A percentile compares a stretch with the other conserved stretches of the same genome.
Conservation (phyloP, 2,329 filamentous ascomycete species). For the Sclerotinia spermophila region DNA sequence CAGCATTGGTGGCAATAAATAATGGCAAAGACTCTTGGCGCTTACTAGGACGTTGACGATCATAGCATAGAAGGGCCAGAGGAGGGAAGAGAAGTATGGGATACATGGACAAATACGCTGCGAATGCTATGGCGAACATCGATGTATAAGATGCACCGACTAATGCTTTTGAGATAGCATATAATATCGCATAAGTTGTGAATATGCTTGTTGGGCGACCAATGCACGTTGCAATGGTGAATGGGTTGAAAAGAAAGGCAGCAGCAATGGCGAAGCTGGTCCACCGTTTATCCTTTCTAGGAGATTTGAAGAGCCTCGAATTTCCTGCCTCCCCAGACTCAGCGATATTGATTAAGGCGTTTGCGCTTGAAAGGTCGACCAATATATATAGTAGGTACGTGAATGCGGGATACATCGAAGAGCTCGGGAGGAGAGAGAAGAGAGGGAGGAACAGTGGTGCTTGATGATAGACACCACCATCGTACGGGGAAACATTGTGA, state of each 20-base stretch:
- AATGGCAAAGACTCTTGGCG: conserved; percentile 38
- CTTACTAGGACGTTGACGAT: conserved; percentile 45
- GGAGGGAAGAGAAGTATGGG: conserved; percentile 83
- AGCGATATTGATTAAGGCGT: conserved; percentile 75
- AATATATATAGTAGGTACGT: conserved; percentile 77
- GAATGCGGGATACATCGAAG: conserved; percentile 62
- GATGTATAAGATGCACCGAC: conserved; percentile 68
- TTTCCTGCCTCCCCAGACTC: conserved; percentile 73
- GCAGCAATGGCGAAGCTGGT: conserved; percentile 73
- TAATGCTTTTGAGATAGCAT: conserved; percentile 77
- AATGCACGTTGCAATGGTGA: conserved; percentile 86
- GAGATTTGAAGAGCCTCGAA: conserved; percentile 74
- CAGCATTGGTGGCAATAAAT: conserved; percentile 55
- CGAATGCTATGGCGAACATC: conserved; percentile 80
- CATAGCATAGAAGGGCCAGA: conserved; percentile 74
- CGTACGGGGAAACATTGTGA: conserved; percentile 94
- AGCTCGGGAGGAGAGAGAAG: conserved; percentile 81
- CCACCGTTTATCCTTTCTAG: conserved; percentile 71
- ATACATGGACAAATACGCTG: conserved; percentile 89
- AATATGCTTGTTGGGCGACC: conserved; percentile 86
- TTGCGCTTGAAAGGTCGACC: conserved; percentile 77
- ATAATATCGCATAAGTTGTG: conserved; percentile 81
- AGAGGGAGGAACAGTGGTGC: conserved; percentile 86
- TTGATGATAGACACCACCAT: conserved; percentile 80
- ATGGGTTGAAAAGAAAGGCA: conserved; percentile 91